phyloP scores from a whole-genome alignment of 2,329 filamentous ascomycete species.

The Microdochium trichocladiopsis region DNA sequence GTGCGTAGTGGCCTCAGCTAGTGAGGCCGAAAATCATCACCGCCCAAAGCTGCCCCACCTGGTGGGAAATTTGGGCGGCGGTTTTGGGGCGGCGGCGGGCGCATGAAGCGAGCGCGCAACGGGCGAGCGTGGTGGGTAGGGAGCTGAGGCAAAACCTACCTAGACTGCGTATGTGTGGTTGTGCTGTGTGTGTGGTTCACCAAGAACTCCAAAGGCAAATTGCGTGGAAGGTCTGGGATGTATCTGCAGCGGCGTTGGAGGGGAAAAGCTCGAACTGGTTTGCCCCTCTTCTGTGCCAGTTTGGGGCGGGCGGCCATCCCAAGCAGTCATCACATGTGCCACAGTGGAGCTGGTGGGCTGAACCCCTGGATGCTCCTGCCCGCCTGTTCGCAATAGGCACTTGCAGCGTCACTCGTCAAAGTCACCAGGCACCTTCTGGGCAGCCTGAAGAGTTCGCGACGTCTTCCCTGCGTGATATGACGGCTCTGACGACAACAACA shows the following conservation, averaged over 20 bases:
- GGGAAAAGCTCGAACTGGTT: neutral
- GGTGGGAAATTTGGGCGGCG: neutral
- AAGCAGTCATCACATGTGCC: neutral
- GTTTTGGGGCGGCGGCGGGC: neutral
- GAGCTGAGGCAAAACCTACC: neutral
- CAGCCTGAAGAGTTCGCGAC: too few relatives aligned
- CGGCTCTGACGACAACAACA: too few relatives aligned
- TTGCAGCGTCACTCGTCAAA: too few relatives aligned
- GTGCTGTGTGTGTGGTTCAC: neutral
- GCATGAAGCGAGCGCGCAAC: neutral
- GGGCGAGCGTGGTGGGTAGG: too few relatives aligned
- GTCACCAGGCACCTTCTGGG: too few relatives aligned
- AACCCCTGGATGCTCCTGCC: neutral
- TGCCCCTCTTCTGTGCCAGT: neutral
- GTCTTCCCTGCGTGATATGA: too few relatives aligned
- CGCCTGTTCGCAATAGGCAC: neutral
- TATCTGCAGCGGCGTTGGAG: neutral
- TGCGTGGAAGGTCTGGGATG: neutral
- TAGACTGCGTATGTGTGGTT: neutral
- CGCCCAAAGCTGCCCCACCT: neutral
- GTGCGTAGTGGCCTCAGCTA: neutral
- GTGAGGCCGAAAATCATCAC: constrained; percentile 1
- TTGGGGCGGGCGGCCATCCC: neutral
- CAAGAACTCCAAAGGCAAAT: neutral
- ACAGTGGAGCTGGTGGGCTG: neutral